phyloP scores from a whole-genome alignment of 2,329 filamentous ascomycete genomes.

The Escovopsis sp. region DNA sequence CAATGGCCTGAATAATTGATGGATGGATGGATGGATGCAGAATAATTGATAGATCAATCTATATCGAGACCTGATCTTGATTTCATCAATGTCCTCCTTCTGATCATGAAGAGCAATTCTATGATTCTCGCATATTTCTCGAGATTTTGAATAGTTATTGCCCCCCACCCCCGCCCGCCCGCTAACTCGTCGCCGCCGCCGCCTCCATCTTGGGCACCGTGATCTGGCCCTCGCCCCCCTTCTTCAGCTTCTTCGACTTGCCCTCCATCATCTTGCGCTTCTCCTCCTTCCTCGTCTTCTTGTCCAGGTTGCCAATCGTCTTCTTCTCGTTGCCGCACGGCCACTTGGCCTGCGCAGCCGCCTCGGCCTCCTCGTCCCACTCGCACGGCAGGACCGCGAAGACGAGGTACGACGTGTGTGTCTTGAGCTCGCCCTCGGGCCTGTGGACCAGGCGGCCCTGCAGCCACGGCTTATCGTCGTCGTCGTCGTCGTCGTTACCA shows the following conservation, averaged over 20 bases:
- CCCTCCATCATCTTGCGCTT: conserved; percentile 36
- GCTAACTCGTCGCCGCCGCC: neutral
- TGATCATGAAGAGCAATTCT: too few relatives aligned
- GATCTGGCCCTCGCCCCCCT: conserved; percentile 5
- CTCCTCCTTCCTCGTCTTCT: conserved; percentile 39
- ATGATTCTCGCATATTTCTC: too few relatives aligned
- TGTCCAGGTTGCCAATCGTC: conserved; percentile 38
- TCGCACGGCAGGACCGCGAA: conserved; percentile 81
- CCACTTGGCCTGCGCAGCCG: conserved; percentile 47
- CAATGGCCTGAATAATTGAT: neutral
- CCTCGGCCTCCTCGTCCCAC: conserved; percentile 76
- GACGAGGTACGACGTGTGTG: conserved; percentile 91
- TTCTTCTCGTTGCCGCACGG: conserved; percentile 40
- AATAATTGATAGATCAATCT: neutral
- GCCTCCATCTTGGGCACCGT: conserved; percentile 1
- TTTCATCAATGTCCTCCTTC: too few relatives aligned
- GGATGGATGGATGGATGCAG: neutral
- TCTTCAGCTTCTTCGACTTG: conserved; percentile 22
- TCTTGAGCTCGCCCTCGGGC: conserved; percentile 79
- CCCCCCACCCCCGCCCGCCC: too few relatives aligned
- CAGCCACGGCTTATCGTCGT: conserved; percentile 38
- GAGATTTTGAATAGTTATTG: too few relatives aligned
- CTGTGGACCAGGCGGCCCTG: conserved; percentile 68
- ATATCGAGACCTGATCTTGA: neutral
- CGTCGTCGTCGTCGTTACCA: conserved; percentile 5